Evolutionary conservation across 2,329 filamentous ascomycete genomes (phyloP).

Genomic region (Epichloe hybrida): DNA sequence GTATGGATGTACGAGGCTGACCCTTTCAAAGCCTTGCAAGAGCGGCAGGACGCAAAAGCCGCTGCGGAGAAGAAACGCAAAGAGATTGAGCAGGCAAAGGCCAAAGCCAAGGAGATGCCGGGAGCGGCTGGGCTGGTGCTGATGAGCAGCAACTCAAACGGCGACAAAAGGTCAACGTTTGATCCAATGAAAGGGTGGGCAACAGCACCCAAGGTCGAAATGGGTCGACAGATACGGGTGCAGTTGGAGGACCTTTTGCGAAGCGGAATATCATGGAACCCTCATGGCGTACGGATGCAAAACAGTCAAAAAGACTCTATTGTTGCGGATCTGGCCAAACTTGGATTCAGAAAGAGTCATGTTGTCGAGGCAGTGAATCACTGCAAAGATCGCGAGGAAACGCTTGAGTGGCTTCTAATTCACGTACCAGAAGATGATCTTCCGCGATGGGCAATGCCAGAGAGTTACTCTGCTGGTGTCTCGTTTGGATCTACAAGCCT

Average conservation of each 20-base stretch:
- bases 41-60: slow-evolving; percentile 65
- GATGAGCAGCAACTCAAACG: slow-evolving; percentile 31
- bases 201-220: slow-evolving; percentile 78
- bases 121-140: slow-evolving; percentile 43
- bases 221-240: slow-evolving; percentile 68
- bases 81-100: slow-evolving; percentile 53
- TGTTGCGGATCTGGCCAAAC: slow-evolving; percentile 57
- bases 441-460: slow-evolving; percentile 83
- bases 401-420: slow-evolving; percentile 88
- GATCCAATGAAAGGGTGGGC: slow-evolving; percentile 64
- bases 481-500: slow-evolving; percentile 73
- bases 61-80: slow-evolving; percentile 66
- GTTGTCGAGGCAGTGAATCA: slow-evolving; percentile 75
- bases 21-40: slow-evolving; percentile 69
- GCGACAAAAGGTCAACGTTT: slow-evolving; percentile 18
- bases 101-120: slow-evolving; percentile 52
- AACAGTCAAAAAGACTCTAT: slow-evolving; percentile 42
- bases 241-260: slow-evolving; percentile 72
- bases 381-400: slow-evolving; percentile 85
- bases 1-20: slow-evolving; percentile 93
- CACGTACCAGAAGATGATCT: slow-evolving; percentile 95
- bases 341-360: slow-evolving; percentile 83
- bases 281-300: slow-evolving; percentile 55
- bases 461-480: slow-evolving; percentile 82
- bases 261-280: slow-evolving; percentile 75